Conservation (phyloP, 2,329 filamentous ascomycete species). For the Phoma sp. region DNA sequence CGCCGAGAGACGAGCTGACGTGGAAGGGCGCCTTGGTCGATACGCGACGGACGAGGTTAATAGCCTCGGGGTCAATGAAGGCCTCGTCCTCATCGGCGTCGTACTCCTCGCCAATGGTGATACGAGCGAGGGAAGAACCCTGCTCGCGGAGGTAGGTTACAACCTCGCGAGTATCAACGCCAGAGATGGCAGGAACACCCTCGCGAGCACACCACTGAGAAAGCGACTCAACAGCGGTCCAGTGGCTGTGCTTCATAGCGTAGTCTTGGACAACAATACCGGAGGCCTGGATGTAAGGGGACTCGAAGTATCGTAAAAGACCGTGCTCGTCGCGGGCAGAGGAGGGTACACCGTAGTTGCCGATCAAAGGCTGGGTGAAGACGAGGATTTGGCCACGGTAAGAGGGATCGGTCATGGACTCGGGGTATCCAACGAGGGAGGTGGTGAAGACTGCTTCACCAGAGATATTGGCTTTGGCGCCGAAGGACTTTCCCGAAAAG, state of each 20-base stretch:
- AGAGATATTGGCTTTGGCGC: conserved; percentile 94
- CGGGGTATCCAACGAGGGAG: conserved; percentile 95
- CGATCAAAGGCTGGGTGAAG: conserved; percentile 96
- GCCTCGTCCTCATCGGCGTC: conserved; percentile 98
- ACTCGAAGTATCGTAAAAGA: conserved; percentile 97
- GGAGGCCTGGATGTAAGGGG: conserved; percentile 93
- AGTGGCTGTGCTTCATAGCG: conserved; percentile 93
- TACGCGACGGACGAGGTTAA: conserved; percentile 94
- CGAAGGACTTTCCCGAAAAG: conserved; percentile 95
- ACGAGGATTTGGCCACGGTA: conserved; percentile 91
- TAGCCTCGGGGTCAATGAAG: conserved; percentile 92
- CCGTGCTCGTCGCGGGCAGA: conserved; percentile 83
- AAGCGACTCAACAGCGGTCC: conserved; percentile 96
- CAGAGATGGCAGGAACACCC: conserved; percentile 93
- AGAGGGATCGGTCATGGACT: conserved; percentile 76
- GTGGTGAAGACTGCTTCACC: conserved; percentile 99
- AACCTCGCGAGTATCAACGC: conserved; percentile 95
- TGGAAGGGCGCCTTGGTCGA: conserved; percentile 99
- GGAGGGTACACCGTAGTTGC: conserved; percentile 97
- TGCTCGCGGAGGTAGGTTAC: conserved; percentile 96
- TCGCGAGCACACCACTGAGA: conserved; percentile 94
- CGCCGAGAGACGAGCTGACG: conserved; percentile 81
- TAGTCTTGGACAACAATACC: conserved; percentile 96
- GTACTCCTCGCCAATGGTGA: conserved; percentile 96
- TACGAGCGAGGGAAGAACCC: conserved; percentile 92